phyloP scores from a whole-genome alignment of 306 rosid species.

The Vigna unguiculata region DNA sequence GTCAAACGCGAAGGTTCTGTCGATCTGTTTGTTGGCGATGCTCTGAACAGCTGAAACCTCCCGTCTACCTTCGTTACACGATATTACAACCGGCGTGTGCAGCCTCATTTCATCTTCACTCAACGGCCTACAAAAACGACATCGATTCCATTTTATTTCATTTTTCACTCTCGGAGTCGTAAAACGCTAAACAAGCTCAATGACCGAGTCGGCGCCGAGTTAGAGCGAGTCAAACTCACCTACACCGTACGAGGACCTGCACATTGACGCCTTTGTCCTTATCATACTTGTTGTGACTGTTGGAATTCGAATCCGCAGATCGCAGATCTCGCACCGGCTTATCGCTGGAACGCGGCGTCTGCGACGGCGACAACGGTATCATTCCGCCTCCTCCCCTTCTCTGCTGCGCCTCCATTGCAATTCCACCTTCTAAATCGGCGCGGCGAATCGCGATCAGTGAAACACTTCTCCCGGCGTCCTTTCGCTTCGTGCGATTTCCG shows the following conservation, averaged over 20 bases:
- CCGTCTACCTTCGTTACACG: slow-evolving; percentile 81
- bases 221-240: slow-evolving; percentile 62
- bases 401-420: slow-evolving; percentile 74
- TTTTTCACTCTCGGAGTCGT: slow-evolving; percentile 6
- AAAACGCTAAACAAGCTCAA: slow-evolving; percentile 30
- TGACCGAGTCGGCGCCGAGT: slow-evolving; percentile 41
- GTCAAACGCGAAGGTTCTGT: slow-evolving; percentile 89
- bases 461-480: not conserved
- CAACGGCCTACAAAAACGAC: slow-evolving; percentile 72
- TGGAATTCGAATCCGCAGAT: slow-evolving; percentile 93
- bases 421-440: slow-evolving; percentile 36
- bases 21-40: slow-evolving; percentile 99
- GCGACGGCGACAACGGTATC: slow-evolving; percentile 89
- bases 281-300: slow-evolving; percentile 64
- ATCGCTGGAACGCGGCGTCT: slow-evolving; percentile 91
- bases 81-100: slow-evolving; percentile 93
- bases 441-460: slow-evolving; percentile 34
- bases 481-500: not conserved
- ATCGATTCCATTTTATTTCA: not conserved
- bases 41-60: slow-evolving; percentile 90
- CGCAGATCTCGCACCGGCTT: slow-evolving; percentile 90
- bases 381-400: slow-evolving; percentile 86
- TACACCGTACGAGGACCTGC: slow-evolving; percentile 96
- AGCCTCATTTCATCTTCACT: slow-evolving; percentile 87
- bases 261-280: slow-evolving; percentile 98